These are phyloP conservation scores for Dioscorea alata DNA, from an alignment of 106 monocot genomes.

Conservation along the genomic window DNA sequence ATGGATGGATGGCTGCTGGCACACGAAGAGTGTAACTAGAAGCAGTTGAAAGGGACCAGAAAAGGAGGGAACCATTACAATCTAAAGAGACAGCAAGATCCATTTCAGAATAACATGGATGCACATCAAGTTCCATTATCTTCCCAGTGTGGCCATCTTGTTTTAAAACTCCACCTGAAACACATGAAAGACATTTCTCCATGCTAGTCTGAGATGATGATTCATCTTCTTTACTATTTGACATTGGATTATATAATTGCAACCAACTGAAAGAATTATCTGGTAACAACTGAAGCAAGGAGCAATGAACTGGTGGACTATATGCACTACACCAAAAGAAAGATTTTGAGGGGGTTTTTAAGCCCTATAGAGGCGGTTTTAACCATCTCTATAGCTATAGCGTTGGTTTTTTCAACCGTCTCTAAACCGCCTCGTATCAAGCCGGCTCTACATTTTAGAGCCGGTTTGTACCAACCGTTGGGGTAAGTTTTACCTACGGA, in stretches of 20 bases:
- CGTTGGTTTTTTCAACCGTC: too few relatives aligned
- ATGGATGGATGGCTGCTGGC: constrained; percentile 27
- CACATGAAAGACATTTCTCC: constrained; percentile 35
- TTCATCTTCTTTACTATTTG: constrained; percentile 12
- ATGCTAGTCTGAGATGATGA: constrained; percentile 12
- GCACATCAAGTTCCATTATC: constrained; percentile 58
- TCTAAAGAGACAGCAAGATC: constrained; percentile 79
- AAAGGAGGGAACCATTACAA: constrained; percentile 63
- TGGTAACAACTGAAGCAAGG: constrained; percentile 66
- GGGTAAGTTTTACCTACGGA: too few relatives aligned
- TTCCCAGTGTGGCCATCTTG: constrained; percentile 59
- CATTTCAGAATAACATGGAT: constrained; percentile 53
- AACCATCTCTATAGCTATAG: too few relatives aligned
- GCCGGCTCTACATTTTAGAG: too few relatives aligned
- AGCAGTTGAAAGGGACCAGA: constrained; percentile 74
- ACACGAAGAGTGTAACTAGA: constrained; percentile 28
- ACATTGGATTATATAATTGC: constrained; percentile 25
- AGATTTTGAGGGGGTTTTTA: too few relatives aligned
- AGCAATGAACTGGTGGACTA: constrained; percentile 65
- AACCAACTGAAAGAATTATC: constrained; percentile 59
- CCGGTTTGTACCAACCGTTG: too few relatives aligned
- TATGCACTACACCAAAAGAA: too few relatives aligned
- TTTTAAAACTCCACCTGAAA: constrained; percentile 28
- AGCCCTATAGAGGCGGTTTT: too few relatives aligned
- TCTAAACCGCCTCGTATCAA: too few relatives aligned